Evolutionary conservation across 2,329 filamentous ascomycete genomes (phyloP).

Genomic region (Dothideomycetes sp.): DNA sequence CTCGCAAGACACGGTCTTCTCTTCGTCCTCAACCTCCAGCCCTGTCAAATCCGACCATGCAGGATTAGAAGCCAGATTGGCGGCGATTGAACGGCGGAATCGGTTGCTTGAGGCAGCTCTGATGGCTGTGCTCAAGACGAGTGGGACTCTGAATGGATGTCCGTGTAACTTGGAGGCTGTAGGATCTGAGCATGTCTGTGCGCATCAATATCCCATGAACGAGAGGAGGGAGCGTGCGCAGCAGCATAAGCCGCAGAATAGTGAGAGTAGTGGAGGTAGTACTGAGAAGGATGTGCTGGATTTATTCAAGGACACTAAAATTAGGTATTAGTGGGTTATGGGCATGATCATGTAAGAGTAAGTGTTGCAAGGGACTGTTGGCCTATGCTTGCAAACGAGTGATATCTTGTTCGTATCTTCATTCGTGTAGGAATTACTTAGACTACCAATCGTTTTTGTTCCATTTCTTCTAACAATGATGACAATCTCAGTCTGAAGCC

Average conservation of each 20-base stretch:
- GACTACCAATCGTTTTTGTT: too few species aligned
- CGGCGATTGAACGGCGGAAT: slow-evolving; percentile 28
- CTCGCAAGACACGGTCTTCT: too few species aligned
- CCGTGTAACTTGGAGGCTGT: slow-evolving; percentile 7
- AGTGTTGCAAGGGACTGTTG: background rate
- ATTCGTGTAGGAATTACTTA: too few species aligned
- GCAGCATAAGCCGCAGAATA: slow-evolving; percentile 8
- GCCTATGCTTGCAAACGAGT: background rate
- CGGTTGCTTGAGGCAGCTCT: slow-evolving; percentile 27
- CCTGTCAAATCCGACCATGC: slow-evolving; percentile 1
- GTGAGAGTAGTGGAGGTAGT: background rate
- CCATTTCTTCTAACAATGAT: too few species aligned
- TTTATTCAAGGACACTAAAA: background rate
- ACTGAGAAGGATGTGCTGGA: background rate
- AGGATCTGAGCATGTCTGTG: background rate
- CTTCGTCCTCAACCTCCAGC: slow-evolving; percentile 1
- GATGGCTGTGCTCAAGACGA: slow-evolving; percentile 27
- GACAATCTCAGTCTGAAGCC: too few species aligned
- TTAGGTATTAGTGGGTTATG: too few species aligned
- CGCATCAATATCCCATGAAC: slow-evolving; percentile 1
- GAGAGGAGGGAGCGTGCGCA: slow-evolving; percentile 15
- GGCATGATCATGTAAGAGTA: too few species aligned
- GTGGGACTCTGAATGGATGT: slow-evolving; percentile 21
- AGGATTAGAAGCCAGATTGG: slow-evolving; percentile 22
- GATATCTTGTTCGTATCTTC: too few species aligned